phyloP scores from a whole-genome alignment of 495 filamentous ascomycete species.

The Talaromyces proteolyticus region DNA sequence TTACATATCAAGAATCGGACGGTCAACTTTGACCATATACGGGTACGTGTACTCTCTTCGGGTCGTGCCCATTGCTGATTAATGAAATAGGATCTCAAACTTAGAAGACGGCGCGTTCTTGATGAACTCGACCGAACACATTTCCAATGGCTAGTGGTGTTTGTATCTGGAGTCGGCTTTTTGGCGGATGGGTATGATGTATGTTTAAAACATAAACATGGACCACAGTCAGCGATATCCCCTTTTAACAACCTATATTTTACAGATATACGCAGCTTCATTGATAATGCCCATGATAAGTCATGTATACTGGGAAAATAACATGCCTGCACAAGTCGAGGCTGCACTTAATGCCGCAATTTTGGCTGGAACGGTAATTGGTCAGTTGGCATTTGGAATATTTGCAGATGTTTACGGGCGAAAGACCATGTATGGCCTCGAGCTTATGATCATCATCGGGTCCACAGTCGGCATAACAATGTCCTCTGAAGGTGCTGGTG shows the following conservation, averaged over 20 bases:
- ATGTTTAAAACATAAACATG: background rate
- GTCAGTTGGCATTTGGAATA: slow-evolving; percentile 76
- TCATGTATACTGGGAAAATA: slow-evolving; percentile 45
- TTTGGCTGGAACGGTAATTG: slow-evolving; percentile 80
- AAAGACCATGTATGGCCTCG: slow-evolving; percentile 83
- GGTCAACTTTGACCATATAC: slow-evolving; percentile 8
- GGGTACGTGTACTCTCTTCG: background rate
- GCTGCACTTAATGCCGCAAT: slow-evolving; percentile 82
- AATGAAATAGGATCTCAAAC: slow-evolving; percentile 3
- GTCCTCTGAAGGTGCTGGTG: slow-evolving; percentile 61
- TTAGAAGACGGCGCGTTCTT: slow-evolving; percentile 2
- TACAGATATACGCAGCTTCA: slow-evolving; percentile 48
- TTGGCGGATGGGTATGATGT: slow-evolving; percentile 57
- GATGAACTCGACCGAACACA: slow-evolving; percentile 9
- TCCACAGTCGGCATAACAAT: slow-evolving; percentile 75
- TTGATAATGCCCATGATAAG: slow-evolving; percentile 45
- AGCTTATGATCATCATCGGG: slow-evolving; percentile 83
- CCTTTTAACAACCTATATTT: background rate
- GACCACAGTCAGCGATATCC: too few species aligned
- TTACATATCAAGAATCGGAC: slow-evolving; percentile 8
- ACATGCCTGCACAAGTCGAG: slow-evolving; percentile 11
- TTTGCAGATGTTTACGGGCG: slow-evolving; percentile 75
- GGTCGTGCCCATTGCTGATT: background rate
- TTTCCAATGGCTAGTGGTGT: slow-evolving; percentile 25
- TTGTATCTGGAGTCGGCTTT: slow-evolving; percentile 55